Base-by-base conservation (phyloP, 805 yeast genomes). In the Saccharomycopsis schoenii region DNA sequence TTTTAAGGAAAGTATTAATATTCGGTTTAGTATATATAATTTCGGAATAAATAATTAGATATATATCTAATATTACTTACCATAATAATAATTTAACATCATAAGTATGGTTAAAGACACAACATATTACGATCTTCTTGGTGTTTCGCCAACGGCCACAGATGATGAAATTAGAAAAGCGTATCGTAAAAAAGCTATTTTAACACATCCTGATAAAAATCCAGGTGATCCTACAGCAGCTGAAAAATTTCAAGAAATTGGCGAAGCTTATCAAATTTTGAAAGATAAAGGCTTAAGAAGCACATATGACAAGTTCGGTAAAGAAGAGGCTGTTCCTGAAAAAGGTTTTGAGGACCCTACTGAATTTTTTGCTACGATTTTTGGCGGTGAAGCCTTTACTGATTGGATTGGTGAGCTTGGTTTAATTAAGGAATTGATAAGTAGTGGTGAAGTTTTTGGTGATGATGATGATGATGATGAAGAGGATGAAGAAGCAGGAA, bases 191-290 rank as follows among this genome's bases (percentile, higher is more conserved):
- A 84, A 84, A 72, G 98, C 98, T 8, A 87, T 93, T 73, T 79
- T 77, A 61, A 88, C 89, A 58, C 99, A 93, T 72, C 99, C 99
- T 1, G 99, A 94, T 72, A 94, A 94, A 76, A 90, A 93, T 69
- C 97, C 96, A n/a, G 85, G 88, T 68, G 96, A 94, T 71, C 96
- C 94, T 50, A 81, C 82, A 12, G 99, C 99, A 15, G 90, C 93
- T 14, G 83, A 81, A 58, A 85, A 86, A 68, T 94, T 94, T 73
- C 97, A 94, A 73, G 88, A 82, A 61, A 77, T 80, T 25, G 79
- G 82, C 60, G 78, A 77, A 64, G 93, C 93, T 0, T 88, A 87
- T 67, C 91, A 88, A 66, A 89, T 94, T 0, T 75, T 94, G 63
- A 86, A 87, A 68, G 94, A 94, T 71, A 76, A 81, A 0, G 81